Base-by-base conservation (phyloP, 352 stramenopile genomes). In the Phytophthora kernoviae region DNA sequence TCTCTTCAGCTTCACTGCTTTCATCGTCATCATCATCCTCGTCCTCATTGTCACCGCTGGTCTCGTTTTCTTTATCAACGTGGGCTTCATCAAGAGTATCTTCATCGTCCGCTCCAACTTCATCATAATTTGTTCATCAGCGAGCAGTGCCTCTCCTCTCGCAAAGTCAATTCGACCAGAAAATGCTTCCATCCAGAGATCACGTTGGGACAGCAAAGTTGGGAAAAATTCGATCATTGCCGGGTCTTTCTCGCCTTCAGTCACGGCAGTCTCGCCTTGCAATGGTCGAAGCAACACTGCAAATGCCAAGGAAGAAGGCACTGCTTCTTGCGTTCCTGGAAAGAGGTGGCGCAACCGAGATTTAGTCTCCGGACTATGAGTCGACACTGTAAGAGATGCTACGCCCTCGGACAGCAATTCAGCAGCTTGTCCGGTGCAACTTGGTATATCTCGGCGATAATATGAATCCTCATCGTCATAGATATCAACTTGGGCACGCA, bases 91-190 rank as follows among this genome's bases (percentile, higher is more conserved):
- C 70, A 18, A 64, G 47, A 27, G 26, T 21, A 40, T 65, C 50
- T 49, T 58, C 43, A 24, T 65, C 43, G n/a, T 34, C 37, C 41
- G 14, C 37, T 88, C 78, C 2, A 90, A 63, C 5, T 36, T 65
- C 8, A 88, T 22, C 9, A 90, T 68, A 11, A 73, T 43, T 45
- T 80, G 84, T 14, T 91, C 81, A 39, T 89, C 79, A 0, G 44
- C 55, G 0, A 89, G 58, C 0, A 89, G 68, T 30, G 76, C 70
- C 56, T 89, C 77, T 10, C 81, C 79, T 58, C 85, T 84, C 2
- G 53, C 48, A 15, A 81, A 63, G 18, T 84, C 67, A 10, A 89
- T 72, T 11, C 70, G 68, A 7, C 24, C 44, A 1, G 41, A 53
- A 37, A 91, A 76, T 0, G 73, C 72, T 6, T 68, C 43, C 11